Base-by-base conservation (phyloP, 148 eudicot genomes). In the Rhododendron williamsianum region DNA sequence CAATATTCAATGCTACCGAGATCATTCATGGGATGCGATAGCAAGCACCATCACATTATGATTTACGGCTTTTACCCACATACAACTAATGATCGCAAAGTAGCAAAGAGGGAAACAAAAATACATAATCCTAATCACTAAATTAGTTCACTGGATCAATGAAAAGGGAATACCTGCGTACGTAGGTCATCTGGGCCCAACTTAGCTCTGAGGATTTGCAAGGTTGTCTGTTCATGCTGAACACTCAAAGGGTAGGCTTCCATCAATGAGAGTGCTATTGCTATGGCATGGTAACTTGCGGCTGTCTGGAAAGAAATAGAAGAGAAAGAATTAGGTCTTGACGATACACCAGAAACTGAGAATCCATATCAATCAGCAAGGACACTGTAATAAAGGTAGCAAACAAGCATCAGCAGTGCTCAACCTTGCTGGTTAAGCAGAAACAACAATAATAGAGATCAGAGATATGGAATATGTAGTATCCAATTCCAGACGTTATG, bases 201-300 rank as follows among this genome's bases (percentile, higher is more conserved):
- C 92, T 97, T 97, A 87, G 99, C 95, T 84, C 98, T 92, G 63
- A 97, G 98, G 80, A 97, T 97, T 85, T 94, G 98, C 92, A 97
- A 91, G 83, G 99, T 97, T 81, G 99, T 97, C 86, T 95, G 98
- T 87, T 97, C 99, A 86, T 97, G 99, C 87, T 97, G 99, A 88
- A 97, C 99, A 89, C 99, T 97, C 83, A 97, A 85, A 65, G 99
- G 98, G 89, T 95, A 97, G 41, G 99, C 99, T 92, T 97, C 99
- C 99, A 97, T 97, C 89, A 97, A 90, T 27, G 99, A 97, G 85
- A 97, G 96, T 38, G 99, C 99, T 91, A 97, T 97, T 30, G 98
- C 99, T 16, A 97, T 97, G 85, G 99, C 99, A 95, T 97, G 99
- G 91, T 97, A 97, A 91, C 99, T 97, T 80, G 99, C 99, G 25